These are phyloP conservation scores for Syncephalastrum sp. DNA, from an alignment of 371 early-diverging fungal genomes.

Conservation along the genomic window DNA sequence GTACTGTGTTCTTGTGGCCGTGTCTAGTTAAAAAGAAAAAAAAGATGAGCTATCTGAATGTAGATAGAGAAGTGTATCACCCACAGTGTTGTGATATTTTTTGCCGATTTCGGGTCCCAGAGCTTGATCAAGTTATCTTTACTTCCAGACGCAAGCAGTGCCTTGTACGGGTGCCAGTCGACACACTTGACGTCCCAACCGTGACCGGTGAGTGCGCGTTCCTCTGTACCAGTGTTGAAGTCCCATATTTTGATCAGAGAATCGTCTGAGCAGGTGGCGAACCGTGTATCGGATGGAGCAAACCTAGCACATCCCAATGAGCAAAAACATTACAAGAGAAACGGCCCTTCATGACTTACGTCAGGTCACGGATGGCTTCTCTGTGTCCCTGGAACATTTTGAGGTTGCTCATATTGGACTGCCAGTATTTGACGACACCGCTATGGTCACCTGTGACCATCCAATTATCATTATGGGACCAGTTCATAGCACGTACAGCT, in stretches of 20 bases:
- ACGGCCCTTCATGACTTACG: constrained; percentile 40
- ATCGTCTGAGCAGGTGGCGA: constrained; percentile 98
- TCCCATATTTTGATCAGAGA: constrained; percentile 97
- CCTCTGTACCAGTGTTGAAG: constrained; percentile 89
- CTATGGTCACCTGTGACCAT: constrained; percentile 96
- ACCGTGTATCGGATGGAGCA: constrained; percentile 83
- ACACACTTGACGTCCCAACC: constrained; percentile 99
- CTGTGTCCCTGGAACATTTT: constrained; percentile 93
- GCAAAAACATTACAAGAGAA: not conserved
- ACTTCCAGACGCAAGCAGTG: constrained; percentile 96
- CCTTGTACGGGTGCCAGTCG: constrained; percentile 98
- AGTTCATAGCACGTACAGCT: constrained; percentile 95
- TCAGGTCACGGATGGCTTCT: constrained; percentile 91
- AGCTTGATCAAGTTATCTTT: constrained; percentile 98
- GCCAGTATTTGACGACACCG: constrained; percentile 99
- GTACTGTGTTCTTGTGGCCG: constrained; percentile 97
- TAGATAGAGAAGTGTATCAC: constrained; percentile 11
- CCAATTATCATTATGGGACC: constrained; percentile 98
- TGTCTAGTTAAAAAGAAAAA: constrained; percentile 52
- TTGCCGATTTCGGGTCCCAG: constrained; percentile 98
- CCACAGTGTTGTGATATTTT: constrained; percentile 89
- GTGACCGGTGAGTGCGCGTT: constrained; percentile 89
- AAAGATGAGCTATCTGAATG: not conserved
- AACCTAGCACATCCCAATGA: constrained; percentile 22
- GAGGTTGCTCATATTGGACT: constrained; percentile 98